Evolutionary conservation across 495 filamentous ascomycete genomes (phyloP).

Genomic region (Penicillium salamii): DNA sequence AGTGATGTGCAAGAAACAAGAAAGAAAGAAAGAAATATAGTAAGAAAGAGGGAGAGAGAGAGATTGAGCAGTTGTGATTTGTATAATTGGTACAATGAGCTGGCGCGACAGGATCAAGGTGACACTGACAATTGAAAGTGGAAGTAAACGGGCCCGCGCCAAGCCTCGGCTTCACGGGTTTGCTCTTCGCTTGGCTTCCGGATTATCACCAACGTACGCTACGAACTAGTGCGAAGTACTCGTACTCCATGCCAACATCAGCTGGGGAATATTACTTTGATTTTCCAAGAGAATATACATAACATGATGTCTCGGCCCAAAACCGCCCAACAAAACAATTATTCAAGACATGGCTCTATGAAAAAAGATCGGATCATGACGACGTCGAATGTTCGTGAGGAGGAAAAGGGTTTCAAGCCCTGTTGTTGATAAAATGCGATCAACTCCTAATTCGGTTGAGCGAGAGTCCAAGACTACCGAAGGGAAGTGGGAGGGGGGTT

Average conservation of each 20-base stretch:
- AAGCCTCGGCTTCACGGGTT: background rate
- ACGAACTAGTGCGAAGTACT: no score
- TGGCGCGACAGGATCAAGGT: background rate
- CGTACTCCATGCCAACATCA: no score
- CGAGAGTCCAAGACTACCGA: background rate
- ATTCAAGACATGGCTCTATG: conserved; percentile 9
- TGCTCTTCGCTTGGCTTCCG: no score
- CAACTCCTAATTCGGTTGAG: conserved; percentile 33
- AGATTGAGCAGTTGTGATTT: no score
- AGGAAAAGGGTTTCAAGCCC: conserved; percentile 24
- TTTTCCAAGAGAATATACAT: conserved; percentile 1
- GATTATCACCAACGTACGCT: no score
- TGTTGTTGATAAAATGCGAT: conserved; percentile 24
- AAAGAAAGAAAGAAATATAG: background rate
- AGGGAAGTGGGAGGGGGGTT: conserved; percentile 3
- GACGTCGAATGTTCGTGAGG: conserved; percentile 2
- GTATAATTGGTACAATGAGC: background rate
- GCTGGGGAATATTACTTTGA: background rate
- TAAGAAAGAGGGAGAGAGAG: background rate
- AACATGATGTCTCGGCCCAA: background rate
- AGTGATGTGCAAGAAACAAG: no score
- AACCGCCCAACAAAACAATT: background rate
- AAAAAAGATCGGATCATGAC: conserved; percentile 8
- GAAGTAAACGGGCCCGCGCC: background rate
- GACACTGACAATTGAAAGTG: background rate